Conservation (phyloP, 2,329 filamentous ascomycete genomes). For the Pezicula rhizophila region DNA sequence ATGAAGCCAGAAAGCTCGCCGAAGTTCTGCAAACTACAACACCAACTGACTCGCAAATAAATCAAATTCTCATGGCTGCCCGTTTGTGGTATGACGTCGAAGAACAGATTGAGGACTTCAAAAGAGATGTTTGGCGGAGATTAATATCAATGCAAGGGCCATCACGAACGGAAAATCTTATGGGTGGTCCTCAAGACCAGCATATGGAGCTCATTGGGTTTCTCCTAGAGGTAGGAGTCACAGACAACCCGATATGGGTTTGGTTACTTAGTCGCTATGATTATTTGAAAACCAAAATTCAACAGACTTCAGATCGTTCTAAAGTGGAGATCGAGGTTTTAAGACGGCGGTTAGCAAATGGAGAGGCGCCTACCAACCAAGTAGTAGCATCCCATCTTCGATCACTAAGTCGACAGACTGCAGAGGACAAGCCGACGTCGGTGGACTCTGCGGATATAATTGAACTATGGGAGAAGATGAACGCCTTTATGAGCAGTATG, state of each 20-base stretch:
- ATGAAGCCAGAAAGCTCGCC: slow-evolving; percentile 68
- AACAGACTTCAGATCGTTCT: slow-evolving; percentile 72
- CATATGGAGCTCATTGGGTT: slow-evolving; percentile 88
- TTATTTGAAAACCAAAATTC: slow-evolving; percentile 80
- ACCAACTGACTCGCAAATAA: slow-evolving; percentile 72
- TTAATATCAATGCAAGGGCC: slow-evolving; percentile 63
- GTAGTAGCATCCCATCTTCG: slow-evolving; percentile 71
- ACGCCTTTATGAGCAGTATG: slow-evolving; percentile 66
- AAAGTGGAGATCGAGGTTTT: slow-evolving; percentile 90
- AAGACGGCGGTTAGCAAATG: slow-evolving; percentile 70
- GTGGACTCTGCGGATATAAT: slow-evolving; percentile 77
- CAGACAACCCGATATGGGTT: slow-evolving; percentile 94
- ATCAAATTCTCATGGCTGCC: slow-evolving; percentile 80
- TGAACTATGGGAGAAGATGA: slow-evolving; percentile 88
- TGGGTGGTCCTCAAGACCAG: slow-evolving; percentile 58
- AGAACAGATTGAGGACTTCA: slow-evolving; percentile 78
- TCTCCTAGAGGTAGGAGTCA: slow-evolving; percentile 86
- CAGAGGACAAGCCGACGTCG: slow-evolving; percentile 53
- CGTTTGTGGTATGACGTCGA: slow-evolving; percentile 95
- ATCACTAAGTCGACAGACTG: slow-evolving; percentile 60
- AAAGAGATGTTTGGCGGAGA: slow-evolving; percentile 81
- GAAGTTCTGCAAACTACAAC: slow-evolving; percentile 47
- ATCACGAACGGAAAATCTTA: slow-evolving; percentile 10
- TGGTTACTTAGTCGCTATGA: slow-evolving; percentile 91
- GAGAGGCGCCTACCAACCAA: slow-evolving; percentile 64